phyloP scores from a whole-genome alignment of 2,329 filamentous ascomycete genomes.

The Gliomastix tumulicola region DNA sequence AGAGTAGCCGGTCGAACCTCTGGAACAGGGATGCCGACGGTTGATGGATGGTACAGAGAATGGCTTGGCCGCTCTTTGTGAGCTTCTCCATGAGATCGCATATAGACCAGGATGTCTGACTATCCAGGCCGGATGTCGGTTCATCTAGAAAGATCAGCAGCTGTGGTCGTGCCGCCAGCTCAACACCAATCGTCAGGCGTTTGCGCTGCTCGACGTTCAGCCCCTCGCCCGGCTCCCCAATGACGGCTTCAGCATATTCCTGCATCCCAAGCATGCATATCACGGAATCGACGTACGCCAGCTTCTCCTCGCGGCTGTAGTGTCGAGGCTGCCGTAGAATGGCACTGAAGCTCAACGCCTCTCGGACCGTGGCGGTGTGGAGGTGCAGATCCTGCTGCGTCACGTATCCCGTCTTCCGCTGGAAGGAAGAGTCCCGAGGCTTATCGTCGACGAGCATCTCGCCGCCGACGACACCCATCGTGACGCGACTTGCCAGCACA shows the following conservation, averaged over 20 bases:
- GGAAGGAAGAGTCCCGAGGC: constrained; percentile 58
- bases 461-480: constrained; percentile 60
- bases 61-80: constrained; percentile 47
- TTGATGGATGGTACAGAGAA: constrained; percentile 54
- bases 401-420: constrained; percentile 62
- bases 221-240: constrained; percentile 27
- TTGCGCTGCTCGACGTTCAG: constrained; percentile 39
- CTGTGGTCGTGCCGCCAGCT: constrained; percentile 27
- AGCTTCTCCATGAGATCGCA: constrained; percentile 51
- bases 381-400: constrained; percentile 50
- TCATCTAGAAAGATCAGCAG: constrained; percentile 43
- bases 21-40: constrained; percentile 45
- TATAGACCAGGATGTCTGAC: constrained; percentile 49
- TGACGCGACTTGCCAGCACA: constrained; percentile 58
- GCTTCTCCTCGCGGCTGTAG: constrained; percentile 67
- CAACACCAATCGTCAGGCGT: constrained; percentile 36
- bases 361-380: constrained; percentile 46
- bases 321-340: constrained; percentile 74
- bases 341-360: constrained; percentile 81
- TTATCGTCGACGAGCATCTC: constrained; percentile 62
- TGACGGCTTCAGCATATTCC: constrained; percentile 44
- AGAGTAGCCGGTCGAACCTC: constrained; percentile 44
- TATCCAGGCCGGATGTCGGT: constrained; percentile 44
- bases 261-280: constrained; percentile 44
- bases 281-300: constrained; percentile 51